Evolutionary conservation across 1,284 basidiomycete species (phyloP).

Genomic region (Peniophora sp.): DNA sequence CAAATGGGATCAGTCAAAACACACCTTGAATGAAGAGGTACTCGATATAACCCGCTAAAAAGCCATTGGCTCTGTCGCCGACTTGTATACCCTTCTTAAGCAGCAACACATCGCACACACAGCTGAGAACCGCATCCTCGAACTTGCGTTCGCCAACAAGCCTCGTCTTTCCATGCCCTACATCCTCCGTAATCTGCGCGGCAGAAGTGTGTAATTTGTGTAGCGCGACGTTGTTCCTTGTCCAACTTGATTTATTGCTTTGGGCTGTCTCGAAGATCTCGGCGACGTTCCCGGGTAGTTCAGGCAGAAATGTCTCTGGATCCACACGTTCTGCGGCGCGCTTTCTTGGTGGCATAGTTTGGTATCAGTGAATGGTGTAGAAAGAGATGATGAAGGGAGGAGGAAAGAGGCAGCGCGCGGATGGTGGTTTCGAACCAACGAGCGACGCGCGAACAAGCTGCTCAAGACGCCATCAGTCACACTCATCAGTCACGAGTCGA

Average conservation of each 20-base stretch:
- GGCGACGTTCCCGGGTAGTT: slow-evolving; percentile 28
- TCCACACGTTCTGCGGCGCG: slow-evolving; percentile 12
- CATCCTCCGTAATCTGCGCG: slow-evolving; percentile 45
- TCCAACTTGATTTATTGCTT: slow-evolving; percentile 75
- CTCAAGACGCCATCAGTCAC: neutral
- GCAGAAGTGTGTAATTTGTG: slow-evolving; percentile 77
- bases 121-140: slow-evolving; percentile 64
- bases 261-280: slow-evolving; percentile 82
- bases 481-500: no score
- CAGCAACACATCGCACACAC: slow-evolving; percentile 64
- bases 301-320: no score
- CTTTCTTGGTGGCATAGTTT: slow-evolving; percentile 19
- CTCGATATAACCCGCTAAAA: slow-evolving; percentile 76
- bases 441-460: neutral
- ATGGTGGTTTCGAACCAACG: neutral
- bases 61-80: slow-evolving; percentile 82
- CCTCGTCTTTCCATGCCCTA: slow-evolving; percentile 44
- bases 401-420: neutral
- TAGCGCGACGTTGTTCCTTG: slow-evolving; percentile 86
- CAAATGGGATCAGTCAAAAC: no score
- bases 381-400: neutral
- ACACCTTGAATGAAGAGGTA: slow-evolving; percentile 76
- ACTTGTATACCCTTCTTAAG: slow-evolving; percentile 80
- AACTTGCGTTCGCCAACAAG: slow-evolving; percentile 79
- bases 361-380: neutral